These are phyloP conservation scores for Tilletia walkeri DNA, from an alignment of 1,284 basidiomycete species.

Conservation along the genomic window DNA sequence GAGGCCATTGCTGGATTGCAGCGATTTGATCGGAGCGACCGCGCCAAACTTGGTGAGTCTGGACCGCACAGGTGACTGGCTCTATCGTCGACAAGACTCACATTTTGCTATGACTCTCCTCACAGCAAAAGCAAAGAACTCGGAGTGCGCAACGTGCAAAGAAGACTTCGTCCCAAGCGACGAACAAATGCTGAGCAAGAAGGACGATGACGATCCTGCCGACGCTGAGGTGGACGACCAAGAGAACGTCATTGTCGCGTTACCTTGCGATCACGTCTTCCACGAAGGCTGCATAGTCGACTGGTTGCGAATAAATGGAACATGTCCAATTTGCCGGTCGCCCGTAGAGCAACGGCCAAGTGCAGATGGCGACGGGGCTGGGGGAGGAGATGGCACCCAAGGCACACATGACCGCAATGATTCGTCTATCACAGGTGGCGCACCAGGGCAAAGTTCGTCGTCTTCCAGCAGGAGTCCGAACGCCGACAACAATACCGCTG, in stretches of 20 bases:
- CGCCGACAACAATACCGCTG: too few relatives aligned
- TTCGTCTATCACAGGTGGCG: neutral
- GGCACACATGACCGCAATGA: neutral
- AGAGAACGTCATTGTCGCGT: conserved; percentile 36
- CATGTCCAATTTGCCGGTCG: conserved; percentile 47
- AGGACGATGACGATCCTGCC: conserved; percentile 25
- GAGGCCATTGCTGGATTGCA: conserved; percentile 41
- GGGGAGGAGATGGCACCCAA: neutral
- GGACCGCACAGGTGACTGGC: too few relatives aligned
- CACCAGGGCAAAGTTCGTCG: neutral
- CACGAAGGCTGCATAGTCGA: conserved; percentile 47
- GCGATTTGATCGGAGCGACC: conserved; percentile 30
- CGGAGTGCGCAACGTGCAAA: conserved; percentile 48
- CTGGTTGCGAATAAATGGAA: conserved; percentile 42
- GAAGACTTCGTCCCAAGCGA: conserved; percentile 35
- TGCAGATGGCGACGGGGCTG: neutral
- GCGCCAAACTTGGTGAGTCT: conserved; percentile 23
- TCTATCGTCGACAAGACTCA: too few relatives aligned
- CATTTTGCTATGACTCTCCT: too few relatives aligned
- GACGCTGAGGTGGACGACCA: conserved; percentile 29
- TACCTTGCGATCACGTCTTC: conserved; percentile 47
- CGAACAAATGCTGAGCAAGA: neutral
- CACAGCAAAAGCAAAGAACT: conserved; percentile 33
- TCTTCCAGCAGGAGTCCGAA: neutral
- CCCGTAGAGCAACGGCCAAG: conserved; percentile 22